Evolutionary conservation across 2,329 filamentous ascomycete genomes (phyloP).

Genomic region (Akanthomyces lecanii): DNA sequence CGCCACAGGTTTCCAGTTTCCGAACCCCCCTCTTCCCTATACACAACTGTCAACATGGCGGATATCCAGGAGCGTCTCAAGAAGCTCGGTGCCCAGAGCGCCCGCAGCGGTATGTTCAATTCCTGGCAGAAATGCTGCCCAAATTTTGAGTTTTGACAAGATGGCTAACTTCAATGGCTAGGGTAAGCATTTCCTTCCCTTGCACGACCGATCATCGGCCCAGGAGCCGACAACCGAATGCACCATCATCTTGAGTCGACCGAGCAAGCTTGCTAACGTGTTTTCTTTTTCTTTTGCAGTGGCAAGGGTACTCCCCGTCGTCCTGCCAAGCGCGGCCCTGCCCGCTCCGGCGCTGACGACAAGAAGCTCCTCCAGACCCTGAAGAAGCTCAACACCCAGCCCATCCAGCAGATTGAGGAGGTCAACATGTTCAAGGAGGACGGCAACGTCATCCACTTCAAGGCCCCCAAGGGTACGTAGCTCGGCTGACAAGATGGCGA

Average conservation of each 20-base stretch:
- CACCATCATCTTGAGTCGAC: constrained; percentile 12
- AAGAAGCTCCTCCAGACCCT: constrained; percentile 97
- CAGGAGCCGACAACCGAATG: constrained; percentile 8
- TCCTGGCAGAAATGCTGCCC: constrained; percentile 17
- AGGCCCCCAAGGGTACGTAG: constrained; percentile 86
- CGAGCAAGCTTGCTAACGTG: constrained; percentile 27
- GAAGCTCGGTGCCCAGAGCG: constrained; percentile 48
- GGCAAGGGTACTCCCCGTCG: constrained; percentile 97
- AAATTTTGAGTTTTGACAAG: constrained; percentile 17
- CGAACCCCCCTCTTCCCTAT: constrained; percentile 27
- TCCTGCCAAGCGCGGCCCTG: constrained; percentile 97
- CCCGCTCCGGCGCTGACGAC: constrained; percentile 90
- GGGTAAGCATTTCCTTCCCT: constrained; percentile 33
- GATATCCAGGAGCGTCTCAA: constrained; percentile 57
- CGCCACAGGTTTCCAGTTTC: constrained; percentile 23
- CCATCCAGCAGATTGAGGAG: constrained; percentile 99
- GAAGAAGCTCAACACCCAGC: constrained; percentile 99
- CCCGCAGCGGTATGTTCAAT: constrained; percentile 62
- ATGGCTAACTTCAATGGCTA: constrained; percentile 23
- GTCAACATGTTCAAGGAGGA: constrained; percentile 99
- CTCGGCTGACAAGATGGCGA: not conserved
- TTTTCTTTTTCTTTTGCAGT: constrained; percentile 38
- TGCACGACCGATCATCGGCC: constrained; percentile 5
- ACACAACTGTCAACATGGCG: constrained; percentile 42
- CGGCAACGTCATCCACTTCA: constrained; percentile 99